Evolutionary conservation across 2,329 filamentous ascomycete genomes (phyloP), one percentile per base, ranked within the genome.

Genomic region (Emmonsia crescens): DNA sequence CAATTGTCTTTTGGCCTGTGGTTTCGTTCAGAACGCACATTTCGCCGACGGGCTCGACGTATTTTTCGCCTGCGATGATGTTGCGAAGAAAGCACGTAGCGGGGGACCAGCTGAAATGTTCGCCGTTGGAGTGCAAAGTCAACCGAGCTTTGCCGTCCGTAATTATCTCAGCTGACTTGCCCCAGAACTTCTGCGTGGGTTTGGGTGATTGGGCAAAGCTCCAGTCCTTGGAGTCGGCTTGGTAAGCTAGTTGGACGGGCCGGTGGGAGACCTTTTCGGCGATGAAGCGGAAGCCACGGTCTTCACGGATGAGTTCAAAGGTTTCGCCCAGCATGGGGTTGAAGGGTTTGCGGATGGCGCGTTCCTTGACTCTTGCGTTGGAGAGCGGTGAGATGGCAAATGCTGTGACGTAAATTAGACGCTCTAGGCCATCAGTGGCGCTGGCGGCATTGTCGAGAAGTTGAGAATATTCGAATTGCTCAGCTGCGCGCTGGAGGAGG

Each of bases 121-220:
- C 93, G 60, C 90, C 89, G 1, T 79, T 83, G 1, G 83, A 82
- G 71, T 94, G 86, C 33, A 99, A 78, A 46, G 86, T 85, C 46
- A 96, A 80, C 57, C 92, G 85, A 3, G 91, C 86, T 31, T 90
- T 88, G 2, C 94, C 94, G 60, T 96, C 93, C 0, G 91, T 97
- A 64, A 89, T 94, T 64, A 99, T 85, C 75, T 99, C 94, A 2
- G 91, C 91, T 60, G 88, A 93, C 78, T 97, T 97, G 61, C 94
- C 94, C 94, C 94, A 97, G 78, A 99, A 99, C 72, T 97, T 97
- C 72, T 99, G 93, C 27, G 88, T 88, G 0, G 94, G 94, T 61
- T 89, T 87, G 0, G 94, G 90, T 4, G 88, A 89, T 72, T 97
- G 94, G 0, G 89, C 82, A 64, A 96, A 87, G 2, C 88, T 91